Conservation (phyloP, 768 basidiomycete genomes). For the Psilocybe subaeruginosa region DNA sequence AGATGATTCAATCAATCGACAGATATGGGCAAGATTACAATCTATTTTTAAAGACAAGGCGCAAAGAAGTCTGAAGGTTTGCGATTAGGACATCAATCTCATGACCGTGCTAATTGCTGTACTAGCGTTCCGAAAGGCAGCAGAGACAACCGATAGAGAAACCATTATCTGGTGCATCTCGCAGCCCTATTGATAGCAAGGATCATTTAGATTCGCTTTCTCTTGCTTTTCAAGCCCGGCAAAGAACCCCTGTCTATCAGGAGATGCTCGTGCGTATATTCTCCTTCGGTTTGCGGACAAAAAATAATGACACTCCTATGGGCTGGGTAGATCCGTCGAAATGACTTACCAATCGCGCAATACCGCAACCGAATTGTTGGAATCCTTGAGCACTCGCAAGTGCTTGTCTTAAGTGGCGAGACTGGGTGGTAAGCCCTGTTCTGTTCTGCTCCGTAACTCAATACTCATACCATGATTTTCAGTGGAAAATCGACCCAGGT, state of each 20-base stretch:
- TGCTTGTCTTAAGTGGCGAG: constrained; percentile 78
- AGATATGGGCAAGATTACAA: constrained; percentile 70
- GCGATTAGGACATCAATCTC: background rate
- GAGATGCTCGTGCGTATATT: constrained; percentile 77
- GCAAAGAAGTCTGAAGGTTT: constrained; percentile 44
- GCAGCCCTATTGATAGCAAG: constrained; percentile 10
- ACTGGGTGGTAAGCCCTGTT: constrained; percentile 38
- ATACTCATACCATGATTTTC: constrained; percentile 9
- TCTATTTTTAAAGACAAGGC: constrained; percentile 67
- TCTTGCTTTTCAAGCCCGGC: constrained; percentile 58
- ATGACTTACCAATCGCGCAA: constrained; percentile 81
- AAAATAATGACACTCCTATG: constrained; percentile 3
- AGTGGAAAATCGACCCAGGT: constrained; percentile 98
- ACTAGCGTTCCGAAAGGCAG: constrained; percentile 19
- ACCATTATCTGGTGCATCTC: background rate
- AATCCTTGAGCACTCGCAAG: constrained; percentile 72
- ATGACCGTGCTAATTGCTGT: background rate
- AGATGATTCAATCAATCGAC: constrained; percentile 68
- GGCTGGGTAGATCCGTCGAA: constrained; percentile 67
- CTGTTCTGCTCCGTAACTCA: background rate
- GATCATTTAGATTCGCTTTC: constrained; percentile 54
- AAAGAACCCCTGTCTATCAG: constrained; percentile 69
- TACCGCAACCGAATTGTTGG: constrained; percentile 76
- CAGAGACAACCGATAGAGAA: constrained; percentile 16
- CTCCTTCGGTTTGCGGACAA: background rate